phyloP scores from a whole-genome alignment of 306 rosid species.

The Quercus wislizeni region DNA sequence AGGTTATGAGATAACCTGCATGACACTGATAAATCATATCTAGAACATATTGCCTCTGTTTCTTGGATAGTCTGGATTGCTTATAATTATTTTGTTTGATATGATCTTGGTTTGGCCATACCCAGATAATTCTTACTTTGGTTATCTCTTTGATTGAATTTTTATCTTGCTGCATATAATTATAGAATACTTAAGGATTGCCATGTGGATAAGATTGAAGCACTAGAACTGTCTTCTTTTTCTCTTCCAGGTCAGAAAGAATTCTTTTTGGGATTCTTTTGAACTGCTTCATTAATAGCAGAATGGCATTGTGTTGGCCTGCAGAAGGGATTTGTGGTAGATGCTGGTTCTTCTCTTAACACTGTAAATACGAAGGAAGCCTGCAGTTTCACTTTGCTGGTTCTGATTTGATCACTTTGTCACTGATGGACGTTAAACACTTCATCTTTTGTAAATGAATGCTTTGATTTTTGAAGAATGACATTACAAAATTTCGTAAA shows the following conservation, averaged over 20 bases:
- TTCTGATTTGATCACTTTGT: neutral
- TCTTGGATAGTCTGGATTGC: neutral
- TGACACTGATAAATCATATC: no score
- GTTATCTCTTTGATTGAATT: neutral
- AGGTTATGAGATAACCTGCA: no score
- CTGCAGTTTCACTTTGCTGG: neutral
- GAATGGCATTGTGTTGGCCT: neutral
- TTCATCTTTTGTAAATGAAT: neutral
- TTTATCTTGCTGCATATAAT: neutral
- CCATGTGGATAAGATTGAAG: neutral
- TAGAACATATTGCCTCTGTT: neutral
- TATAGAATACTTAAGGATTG: neutral
- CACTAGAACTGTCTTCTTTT: neutral
- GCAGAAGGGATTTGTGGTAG: neutral
- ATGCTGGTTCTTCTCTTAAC: neutral
- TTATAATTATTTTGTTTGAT: neutral
- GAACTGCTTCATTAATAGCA: neutral
- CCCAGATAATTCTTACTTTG: neutral
- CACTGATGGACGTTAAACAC: neutral
- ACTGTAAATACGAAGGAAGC: neutral
- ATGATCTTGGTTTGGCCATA: neutral
- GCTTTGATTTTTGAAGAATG: neutral
- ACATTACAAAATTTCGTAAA: neutral
- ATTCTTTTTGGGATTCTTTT: neutral
- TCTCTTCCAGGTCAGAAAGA: conserved; percentile 4